Conservation (phyloP, 2,329 filamentous ascomycete genomes). For the Cercospora sp. region DNA sequence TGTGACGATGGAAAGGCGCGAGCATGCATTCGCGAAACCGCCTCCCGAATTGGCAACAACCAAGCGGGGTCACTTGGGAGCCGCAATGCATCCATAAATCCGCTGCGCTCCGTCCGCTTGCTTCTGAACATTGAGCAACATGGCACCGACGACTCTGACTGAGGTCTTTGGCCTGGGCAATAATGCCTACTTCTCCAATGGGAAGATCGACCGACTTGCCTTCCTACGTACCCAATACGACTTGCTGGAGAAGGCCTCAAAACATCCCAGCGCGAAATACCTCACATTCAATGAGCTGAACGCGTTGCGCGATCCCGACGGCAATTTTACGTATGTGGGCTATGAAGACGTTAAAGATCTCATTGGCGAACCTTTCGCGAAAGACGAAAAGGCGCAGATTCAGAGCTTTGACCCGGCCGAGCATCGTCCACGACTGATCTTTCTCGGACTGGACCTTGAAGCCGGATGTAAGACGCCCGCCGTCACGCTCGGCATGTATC, state of each 20-base stretch:
- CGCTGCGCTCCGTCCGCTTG: neutral
- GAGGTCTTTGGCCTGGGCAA: conserved; percentile 27
- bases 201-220: conserved; percentile 24
- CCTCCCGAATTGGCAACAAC: neutral
- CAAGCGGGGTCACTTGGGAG: conserved; percentile 4
- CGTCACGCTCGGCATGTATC: conserved; percentile 24
- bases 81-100: conserved; percentile 4
- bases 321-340: conserved; percentile 20
- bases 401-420: conserved; percentile 24
- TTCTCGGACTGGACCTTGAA: conserved; percentile 29
- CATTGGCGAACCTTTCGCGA: conserved; percentile 24
- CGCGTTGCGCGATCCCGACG: conserved; percentile 20
- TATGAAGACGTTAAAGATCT: conserved; percentile 23
- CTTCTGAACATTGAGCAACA: neutral
- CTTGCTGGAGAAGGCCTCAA: conserved; percentile 27
- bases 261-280: conserved; percentile 25
- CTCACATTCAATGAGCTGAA: conserved; percentile 28
- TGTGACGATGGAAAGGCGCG: neutral
- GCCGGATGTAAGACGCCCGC: conserved; percentile 17
- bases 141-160: conserved; percentile 23
- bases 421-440: conserved; percentile 26
- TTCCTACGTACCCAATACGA: conserved; percentile 26
- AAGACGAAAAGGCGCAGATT: conserved; percentile 27
- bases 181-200: conserved; percentile 29
- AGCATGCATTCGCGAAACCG: neutral